Evolutionary conservation across 2,329 filamentous ascomycete genomes (phyloP).

Genomic region (Teratosphaeria gauchensis): DNA sequence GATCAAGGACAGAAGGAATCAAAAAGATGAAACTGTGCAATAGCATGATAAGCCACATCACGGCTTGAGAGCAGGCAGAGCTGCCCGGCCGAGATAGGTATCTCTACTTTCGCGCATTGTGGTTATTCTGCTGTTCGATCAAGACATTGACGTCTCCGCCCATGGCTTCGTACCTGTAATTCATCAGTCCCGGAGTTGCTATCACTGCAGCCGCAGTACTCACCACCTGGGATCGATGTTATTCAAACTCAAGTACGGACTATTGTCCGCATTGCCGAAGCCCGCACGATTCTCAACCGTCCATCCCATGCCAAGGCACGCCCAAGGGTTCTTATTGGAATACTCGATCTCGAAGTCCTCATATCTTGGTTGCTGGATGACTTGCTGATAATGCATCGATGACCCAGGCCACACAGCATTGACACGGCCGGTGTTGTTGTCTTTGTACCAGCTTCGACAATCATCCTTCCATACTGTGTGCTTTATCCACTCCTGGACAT

Average conservation of each 20-base stretch:
- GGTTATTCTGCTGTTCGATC: neutral
- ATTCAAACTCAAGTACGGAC: slow-evolving; percentile 31
- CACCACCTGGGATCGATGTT: slow-evolving; percentile 10
- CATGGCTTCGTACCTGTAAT: neutral
- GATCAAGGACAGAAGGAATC: neutral
- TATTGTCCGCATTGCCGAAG: slow-evolving; percentile 20
- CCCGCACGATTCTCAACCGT: slow-evolving; percentile 21
- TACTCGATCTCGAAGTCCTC: slow-evolving; percentile 37
- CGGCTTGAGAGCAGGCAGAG: neutral
- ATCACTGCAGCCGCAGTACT: neutral
- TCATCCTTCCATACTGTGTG: slow-evolving; percentile 41
- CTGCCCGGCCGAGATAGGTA: neutral
- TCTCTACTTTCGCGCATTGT: neutral
- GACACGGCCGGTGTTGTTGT: slow-evolving; percentile 38
- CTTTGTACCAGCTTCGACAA: slow-evolving; percentile 39
- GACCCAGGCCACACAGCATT: slow-evolving; percentile 43
- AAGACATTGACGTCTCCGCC: neutral
- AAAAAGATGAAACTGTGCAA: neutral
- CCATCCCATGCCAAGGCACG: slow-evolving; percentile 34
- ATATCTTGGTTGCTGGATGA: slow-evolving; percentile 31
- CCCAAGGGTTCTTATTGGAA: slow-evolving; percentile 32
- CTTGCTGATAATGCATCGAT: slow-evolving; percentile 39
- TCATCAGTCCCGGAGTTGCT: neutral
- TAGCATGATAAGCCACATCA: neutral
- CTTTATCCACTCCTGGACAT: slow-evolving; percentile 36